These are phyloP conservation scores for Pseudogymnoascus sp. DNA, from an alignment of 2,329 filamentous ascomycete genomes.

Conservation along the genomic window DNA sequence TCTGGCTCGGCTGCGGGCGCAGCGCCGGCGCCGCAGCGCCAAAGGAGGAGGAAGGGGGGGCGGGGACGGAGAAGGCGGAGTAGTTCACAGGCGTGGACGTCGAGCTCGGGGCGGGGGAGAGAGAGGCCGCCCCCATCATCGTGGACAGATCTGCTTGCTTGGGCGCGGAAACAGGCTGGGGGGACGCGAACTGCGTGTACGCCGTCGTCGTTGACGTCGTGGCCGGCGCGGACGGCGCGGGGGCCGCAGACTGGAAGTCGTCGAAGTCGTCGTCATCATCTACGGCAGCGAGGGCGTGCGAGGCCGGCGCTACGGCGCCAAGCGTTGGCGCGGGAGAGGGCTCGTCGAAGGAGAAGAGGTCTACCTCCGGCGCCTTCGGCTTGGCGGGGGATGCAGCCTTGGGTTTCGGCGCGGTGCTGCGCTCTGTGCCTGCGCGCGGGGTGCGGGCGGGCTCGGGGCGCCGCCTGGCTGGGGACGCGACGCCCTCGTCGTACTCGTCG, in stretches of 20 bases:
- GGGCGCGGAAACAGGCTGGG: slow-evolving; percentile 75
- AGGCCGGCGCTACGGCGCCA: slow-evolving; percentile 33
- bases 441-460: slow-evolving; percentile 30
- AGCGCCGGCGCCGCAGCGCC: slow-evolving; percentile 29
- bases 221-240: slow-evolving; percentile 33
- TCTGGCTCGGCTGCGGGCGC: slow-evolving; percentile 38
- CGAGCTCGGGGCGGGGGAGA: slow-evolving; percentile 61
- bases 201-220: slow-evolving; percentile 44
- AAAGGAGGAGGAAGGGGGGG: slow-evolving; percentile 25
- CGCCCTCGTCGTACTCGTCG: slow-evolving; percentile 84
- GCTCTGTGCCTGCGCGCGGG: slow-evolving; percentile 36
- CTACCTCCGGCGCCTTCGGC: slow-evolving; percentile 79
- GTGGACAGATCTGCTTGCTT: slow-evolving; percentile 74
- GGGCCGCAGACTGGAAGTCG: slow-evolving; percentile 58
- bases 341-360: slow-evolving; percentile 90
- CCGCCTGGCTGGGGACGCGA: slow-evolving; percentile 38
- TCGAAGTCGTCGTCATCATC: slow-evolving; percentile 91
- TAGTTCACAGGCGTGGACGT: slow-evolving; percentile 52
- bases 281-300: slow-evolving; percentile 34
- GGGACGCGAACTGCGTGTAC: slow-evolving; percentile 66
- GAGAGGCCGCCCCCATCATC: slow-evolving; percentile 70
- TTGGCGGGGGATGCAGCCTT: slow-evolving; percentile 51
- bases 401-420: slow-evolving; percentile 26
- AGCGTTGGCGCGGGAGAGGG: slow-evolving; percentile 42
- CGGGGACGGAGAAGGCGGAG: slow-evolving; percentile 50